These are phyloP conservation scores for Ampelomyces quisqualis DNA, from an alignment of 2,329 filamentous ascomycete genomes.

Conservation along the genomic window DNA sequence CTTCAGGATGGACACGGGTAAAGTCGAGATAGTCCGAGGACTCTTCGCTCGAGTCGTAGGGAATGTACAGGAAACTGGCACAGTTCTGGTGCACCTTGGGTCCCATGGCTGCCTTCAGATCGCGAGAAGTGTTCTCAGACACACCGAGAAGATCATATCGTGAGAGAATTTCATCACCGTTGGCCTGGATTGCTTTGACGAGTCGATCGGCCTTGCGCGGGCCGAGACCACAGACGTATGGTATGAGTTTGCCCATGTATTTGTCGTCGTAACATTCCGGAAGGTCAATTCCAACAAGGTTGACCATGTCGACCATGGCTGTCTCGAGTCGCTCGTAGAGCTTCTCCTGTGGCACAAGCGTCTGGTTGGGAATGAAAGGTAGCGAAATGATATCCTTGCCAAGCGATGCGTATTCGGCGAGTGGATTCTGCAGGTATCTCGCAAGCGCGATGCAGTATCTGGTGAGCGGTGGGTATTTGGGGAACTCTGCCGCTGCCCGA, in stretches of 20 bases:
- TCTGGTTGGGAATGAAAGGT: slow-evolving; percentile 85
- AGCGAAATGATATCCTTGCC: slow-evolving; percentile 85
- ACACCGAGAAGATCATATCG: slow-evolving; percentile 88
- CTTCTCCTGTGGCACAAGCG: slow-evolving; percentile 84
- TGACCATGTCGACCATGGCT: slow-evolving; percentile 98
- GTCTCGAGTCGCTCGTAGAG: slow-evolving; percentile 83
- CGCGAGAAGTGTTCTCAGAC: slow-evolving; percentile 64
- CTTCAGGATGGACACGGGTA: slow-evolving; percentile 95
- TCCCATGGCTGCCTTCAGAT: slow-evolving; percentile 60
- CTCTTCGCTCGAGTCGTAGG: slow-evolving; percentile 78
- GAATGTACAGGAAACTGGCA: slow-evolving; percentile 89
- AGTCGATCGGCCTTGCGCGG: slow-evolving; percentile 85
- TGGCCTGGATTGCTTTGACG: slow-evolving; percentile 86
- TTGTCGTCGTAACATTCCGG: slow-evolving; percentile 83
- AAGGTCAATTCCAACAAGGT: slow-evolving; percentile 91
- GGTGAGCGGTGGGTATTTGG: slow-evolving; percentile 73
- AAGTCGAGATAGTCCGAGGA: slow-evolving; percentile 92
- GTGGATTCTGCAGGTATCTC: slow-evolving; percentile 89
- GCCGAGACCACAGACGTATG: slow-evolving; percentile 87
- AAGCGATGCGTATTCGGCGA: slow-evolving; percentile 94
- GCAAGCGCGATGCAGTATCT: slow-evolving; percentile 89
- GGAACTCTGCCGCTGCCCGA: slow-evolving; percentile 76
- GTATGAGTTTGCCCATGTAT: slow-evolving; percentile 82
- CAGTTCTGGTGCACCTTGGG: slow-evolving; percentile 95
- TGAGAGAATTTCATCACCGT: slow-evolving; percentile 81